Conservation (phyloP, 179 eudicot species). For the Beta corolliflora region DNA sequence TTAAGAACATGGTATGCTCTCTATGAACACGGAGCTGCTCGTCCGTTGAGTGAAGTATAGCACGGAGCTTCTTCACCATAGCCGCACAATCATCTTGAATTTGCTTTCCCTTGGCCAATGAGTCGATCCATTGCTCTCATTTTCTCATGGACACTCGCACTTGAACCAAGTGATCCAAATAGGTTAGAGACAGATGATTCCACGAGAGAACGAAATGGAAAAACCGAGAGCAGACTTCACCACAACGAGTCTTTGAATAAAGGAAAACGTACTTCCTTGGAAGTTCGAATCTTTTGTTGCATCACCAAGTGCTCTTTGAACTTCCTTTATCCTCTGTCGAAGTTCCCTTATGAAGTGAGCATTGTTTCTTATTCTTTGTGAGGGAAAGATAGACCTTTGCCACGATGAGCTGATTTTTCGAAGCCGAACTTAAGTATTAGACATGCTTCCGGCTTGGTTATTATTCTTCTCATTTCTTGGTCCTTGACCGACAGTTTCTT, state of each 20-base stretch:
- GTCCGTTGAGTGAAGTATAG: conserved; percentile 90
- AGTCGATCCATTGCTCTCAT: conserved; percentile 81
- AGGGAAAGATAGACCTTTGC: conserved; percentile 84
- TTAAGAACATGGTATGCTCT: conserved; percentile 83
- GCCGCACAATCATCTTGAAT: conserved; percentile 92
- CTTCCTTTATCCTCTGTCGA: conserved; percentile 81
- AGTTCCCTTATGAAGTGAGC: conserved; percentile 88
- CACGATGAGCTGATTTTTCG: conserved; percentile 82
- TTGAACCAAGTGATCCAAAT: conserved; percentile 1
- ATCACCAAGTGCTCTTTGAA: conserved; percentile 71
- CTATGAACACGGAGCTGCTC: conserved; percentile 89
- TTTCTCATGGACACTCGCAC: conserved; percentile 68
- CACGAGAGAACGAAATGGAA: background rate
- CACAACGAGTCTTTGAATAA: background rate
- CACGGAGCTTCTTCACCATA: conserved; percentile 88
- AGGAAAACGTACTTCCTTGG: conserved; percentile 58
- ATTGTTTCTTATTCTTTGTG: conserved; percentile 75
- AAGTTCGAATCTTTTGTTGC: conserved; percentile 78
- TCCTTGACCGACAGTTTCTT: conserved; percentile 29
- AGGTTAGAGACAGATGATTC: background rate
- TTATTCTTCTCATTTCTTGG: conserved; percentile 44
- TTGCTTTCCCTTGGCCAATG: conserved; percentile 77
- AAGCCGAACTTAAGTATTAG: conserved; percentile 63
- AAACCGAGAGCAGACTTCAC: background rate
- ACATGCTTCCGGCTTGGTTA: conserved; percentile 32